Base-by-base conservation (phyloP, 495 filamentous ascomycete species). In the Penicillium verhagenii region DNA sequence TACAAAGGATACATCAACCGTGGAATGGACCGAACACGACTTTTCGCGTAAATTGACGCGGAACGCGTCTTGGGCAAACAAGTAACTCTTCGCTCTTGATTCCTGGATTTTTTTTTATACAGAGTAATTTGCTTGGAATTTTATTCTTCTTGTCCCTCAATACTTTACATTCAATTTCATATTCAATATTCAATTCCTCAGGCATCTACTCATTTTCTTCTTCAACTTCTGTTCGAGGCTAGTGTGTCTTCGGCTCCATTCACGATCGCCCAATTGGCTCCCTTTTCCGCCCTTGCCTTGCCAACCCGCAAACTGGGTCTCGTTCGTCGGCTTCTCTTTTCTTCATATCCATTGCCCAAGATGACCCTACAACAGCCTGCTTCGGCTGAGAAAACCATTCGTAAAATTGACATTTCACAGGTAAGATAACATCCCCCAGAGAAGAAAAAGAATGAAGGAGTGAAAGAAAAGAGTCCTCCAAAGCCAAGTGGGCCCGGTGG, bases 361-460 rank as follows among this genome's bases (percentile, higher is more conserved):
- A 76, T 76, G 73, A 62, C 68, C 56, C 53, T 64, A 31, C 60
- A 61, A 43, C 66, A 65, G 48, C 66, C 71, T 45, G 55, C 62
- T 52, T 70, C 63, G 40, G 68, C 72, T 39, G 73, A 76, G 58
- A 71, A 70, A 59, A 72, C 72, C 2, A 72, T 75, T 62, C 73
- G 72, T 43, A 78, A 77, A 63, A 75, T 75, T 47, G 72, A 78
- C 58, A 86, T 96, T 59, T 89, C 90, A 65, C 93, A 93, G 86
- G 92, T 96, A 79, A 62, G 78, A n/a, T n/a, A n/a, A 6, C 10
- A 45, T 14, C 8, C 2, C 13, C 2, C 13, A 4, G 6, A 16
- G 11, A 14, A 3, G 23, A 24, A n/a, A 45, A 21, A 13, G 23
- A 26, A 45, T n/a, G 21, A 16, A 25, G 14, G 14, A 26, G 37